These are phyloP conservation scores for Didymella segeticola DNA, from an alignment of 2,329 filamentous ascomycete genomes.

Conservation along the genomic window DNA sequence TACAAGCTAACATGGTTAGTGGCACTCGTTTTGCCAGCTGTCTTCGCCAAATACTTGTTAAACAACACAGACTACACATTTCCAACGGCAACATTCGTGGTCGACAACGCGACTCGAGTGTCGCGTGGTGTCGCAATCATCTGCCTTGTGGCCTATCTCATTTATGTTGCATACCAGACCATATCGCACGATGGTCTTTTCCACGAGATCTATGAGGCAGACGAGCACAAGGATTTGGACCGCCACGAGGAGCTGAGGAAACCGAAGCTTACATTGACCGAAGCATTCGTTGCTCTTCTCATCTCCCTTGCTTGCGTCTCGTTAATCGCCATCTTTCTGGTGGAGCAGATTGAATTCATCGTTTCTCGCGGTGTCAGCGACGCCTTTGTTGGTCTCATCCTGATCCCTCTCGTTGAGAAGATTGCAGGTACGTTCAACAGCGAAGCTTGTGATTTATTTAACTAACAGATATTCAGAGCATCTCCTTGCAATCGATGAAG, in stretches of 20 bases:
- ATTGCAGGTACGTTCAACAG: slow-evolving; percentile 59
- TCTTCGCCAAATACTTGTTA: slow-evolving; percentile 59
- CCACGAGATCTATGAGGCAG: slow-evolving; percentile 73
- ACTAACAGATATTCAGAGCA: slow-evolving; percentile 63
- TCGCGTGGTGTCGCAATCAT: slow-evolving; percentile 75
- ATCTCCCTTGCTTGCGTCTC: slow-evolving; percentile 73
- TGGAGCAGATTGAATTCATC: slow-evolving; percentile 72
- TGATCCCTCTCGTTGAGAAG: slow-evolving; percentile 84
- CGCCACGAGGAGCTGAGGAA: slow-evolving; percentile 65
- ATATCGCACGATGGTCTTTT: slow-evolving; percentile 79
- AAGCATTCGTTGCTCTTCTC: slow-evolving; percentile 70
- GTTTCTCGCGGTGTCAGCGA: slow-evolving; percentile 58
- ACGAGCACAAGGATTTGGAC: slow-evolving; percentile 73
- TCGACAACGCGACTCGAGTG: slow-evolving; percentile 65
- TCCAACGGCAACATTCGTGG: slow-evolving; percentile 63
- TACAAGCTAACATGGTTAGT: slow-evolving; percentile 42
- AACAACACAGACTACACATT: slow-evolving; percentile 38
- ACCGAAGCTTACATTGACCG: slow-evolving; percentile 75
- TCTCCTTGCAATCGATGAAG: slow-evolving; percentile 82
- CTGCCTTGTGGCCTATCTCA: slow-evolving; percentile 69
- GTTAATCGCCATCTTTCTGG: slow-evolving; percentile 75
- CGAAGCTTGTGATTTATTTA: neutral
- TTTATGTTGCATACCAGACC: slow-evolving; percentile 74
- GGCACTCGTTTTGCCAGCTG: slow-evolving; percentile 56
- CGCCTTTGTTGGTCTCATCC: slow-evolving; percentile 72